Evolutionary conservation across 2,329 filamentous ascomycete species (phyloP).

Genomic region (Magnaporthiopsis incrustans): DNA sequence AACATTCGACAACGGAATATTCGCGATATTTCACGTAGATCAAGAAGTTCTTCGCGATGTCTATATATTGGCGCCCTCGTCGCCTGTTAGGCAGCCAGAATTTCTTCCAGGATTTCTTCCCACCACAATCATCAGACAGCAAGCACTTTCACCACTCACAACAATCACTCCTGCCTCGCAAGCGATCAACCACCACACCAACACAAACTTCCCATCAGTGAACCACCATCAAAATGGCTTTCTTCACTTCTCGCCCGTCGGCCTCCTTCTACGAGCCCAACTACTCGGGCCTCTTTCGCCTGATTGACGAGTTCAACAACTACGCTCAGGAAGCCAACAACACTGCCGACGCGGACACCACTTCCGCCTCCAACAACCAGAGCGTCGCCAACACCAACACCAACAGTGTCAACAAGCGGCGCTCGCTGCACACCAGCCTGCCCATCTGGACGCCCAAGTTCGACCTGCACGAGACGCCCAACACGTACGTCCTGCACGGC

Average conservation of each 20-base stretch:
- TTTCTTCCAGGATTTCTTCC: not conserved
- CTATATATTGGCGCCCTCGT: not conserved
- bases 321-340: constrained; percentile 25
- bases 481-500: constrained; percentile 67
- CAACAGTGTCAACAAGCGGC: constrained; percentile 11
- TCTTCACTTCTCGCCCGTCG: constrained; percentile 41
- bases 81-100: not conserved
- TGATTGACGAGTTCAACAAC: constrained; percentile 55
- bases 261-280: constrained; percentile 23
- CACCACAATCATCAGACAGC: not conserved
- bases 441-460: constrained; percentile 67
- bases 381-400: not conserved
- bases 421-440: constrained; percentile 18
- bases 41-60: not conserved
- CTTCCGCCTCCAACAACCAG: constrained; percentile 5
- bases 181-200: not conserved
- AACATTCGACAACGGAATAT: not conserved
- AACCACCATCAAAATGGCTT: constrained; percentile 41
- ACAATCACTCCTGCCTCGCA: not conserved
- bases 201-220: no score
- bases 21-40: not conserved
- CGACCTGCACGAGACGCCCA: constrained; percentile 63
- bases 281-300: constrained; percentile 43
- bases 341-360: not conserved
- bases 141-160: not conserved